Evolutionary conservation across 2,329 filamentous ascomycete species (phyloP), one percentile per base, ranked within the genome.

Genomic region (Fusarium sp.): DNA sequence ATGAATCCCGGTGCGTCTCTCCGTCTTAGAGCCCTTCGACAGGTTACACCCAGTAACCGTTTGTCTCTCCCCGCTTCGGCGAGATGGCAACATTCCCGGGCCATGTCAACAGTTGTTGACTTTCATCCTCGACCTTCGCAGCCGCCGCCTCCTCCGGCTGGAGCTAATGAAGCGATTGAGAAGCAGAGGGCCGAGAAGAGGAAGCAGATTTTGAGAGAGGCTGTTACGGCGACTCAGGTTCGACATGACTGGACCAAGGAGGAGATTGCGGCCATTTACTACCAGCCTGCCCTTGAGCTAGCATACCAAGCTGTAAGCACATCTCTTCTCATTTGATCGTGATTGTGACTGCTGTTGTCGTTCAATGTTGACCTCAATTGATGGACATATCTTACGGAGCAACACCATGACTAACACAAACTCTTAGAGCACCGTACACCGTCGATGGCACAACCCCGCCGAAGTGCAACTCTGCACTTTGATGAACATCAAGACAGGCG

Each of bases 401-500:
- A 38, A 52, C 44, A 55, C 41, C 49, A 55, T 53, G 41, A 65
- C 69, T 75, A 39, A 78, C 71, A 56, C 50, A 36, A 39, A 47
- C 10, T 57, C 36, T 36, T 73, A 96, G 94, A 90, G 89, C 73
- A 88, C 87, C 39, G 84, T 97, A 63, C 94, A 97, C 82, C 91
- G 94, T 49, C 91, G 92, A 76, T 97, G 97, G 85, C 94, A 97
- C 83, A 89, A 93, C 78, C 93, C 94, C 11, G 87, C 91, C 50
- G 91, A 93, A 33, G 93, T 97, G 71, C 94, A 97, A 82, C 92
- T 97, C 83, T 97, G 94, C 85, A 97, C 94, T 0, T 86, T 97
- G 65, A 97, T 97, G 93, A 97, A 97, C 86, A 97, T 97, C 86
- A 97, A 97, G 81, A 97, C 94, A 13, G 94, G 94, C 60, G 94